Evolutionary conservation across 2,329 filamentous ascomycete genomes (phyloP).

Genomic region (Alternaria hordeiaustralica): DNA sequence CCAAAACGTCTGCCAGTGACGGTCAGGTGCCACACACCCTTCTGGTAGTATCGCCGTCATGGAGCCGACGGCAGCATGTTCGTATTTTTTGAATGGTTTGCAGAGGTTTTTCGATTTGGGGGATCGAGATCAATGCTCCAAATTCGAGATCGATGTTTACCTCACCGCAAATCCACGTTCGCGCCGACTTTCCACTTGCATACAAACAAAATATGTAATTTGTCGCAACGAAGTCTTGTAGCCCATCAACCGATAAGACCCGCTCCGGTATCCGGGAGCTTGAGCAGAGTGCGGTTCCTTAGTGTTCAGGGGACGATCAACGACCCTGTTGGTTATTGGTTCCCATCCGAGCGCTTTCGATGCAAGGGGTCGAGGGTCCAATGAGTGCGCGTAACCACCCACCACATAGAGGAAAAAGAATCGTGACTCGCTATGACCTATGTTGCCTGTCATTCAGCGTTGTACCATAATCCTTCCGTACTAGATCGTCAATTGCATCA

Average conservation of each 20-base stretch:
- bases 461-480: too few relatives aligned
- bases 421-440: slow-evolving; percentile 8
- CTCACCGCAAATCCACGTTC: neutral
- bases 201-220: neutral
- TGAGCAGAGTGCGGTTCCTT: neutral
- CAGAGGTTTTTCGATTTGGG: neutral
- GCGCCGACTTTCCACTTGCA: neutral
- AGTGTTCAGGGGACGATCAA: neutral
- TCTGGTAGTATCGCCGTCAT: slow-evolving; percentile 1
- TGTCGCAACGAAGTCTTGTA: neutral
- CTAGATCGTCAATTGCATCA: too few relatives aligned
- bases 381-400: slow-evolving; percentile 3
- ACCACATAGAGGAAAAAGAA: slow-evolving; percentile 2
- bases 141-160: neutral
- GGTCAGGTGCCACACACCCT: slow-evolving; percentile 7
- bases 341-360: slow-evolving; percentile 1
- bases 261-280: neutral
- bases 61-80: neutral
- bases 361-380: slow-evolving; percentile 13
- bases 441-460: too few relatives aligned
- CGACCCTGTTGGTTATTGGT: slow-evolving; percentile 5
- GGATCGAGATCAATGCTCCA: neutral
- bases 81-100: neutral
- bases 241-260: neutral
- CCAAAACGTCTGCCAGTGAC: slow-evolving; percentile 2